Base-by-base conservation (phyloP, 1,284 basidiomycete species). In the Leccinum griseonigrum region DNA sequence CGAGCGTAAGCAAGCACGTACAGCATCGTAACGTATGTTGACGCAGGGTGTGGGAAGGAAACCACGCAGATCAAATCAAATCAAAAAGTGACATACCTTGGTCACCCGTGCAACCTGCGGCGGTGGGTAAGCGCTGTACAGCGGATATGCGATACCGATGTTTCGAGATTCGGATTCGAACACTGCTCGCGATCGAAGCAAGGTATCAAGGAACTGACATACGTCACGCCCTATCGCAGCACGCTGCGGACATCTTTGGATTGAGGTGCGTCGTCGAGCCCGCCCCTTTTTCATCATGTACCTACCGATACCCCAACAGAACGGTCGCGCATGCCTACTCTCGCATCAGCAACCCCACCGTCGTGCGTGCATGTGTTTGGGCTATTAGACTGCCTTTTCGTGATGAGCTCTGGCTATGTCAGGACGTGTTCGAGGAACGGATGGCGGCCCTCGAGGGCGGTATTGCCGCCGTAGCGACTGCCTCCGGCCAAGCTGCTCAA, bases 371-470 rank as follows among this genome's bases (percentile, higher is more conserved):
- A 50, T 13, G 0, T 10, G 6, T 0, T 50, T 28, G 11, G 11
- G 0, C 13, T 9, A 28, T 50, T 50, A 1, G 6, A 50, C 26
- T 50, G 34, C 32, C 14, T n/a, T 36, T 36, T 36, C 32, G 4
- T 54, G 13, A 48, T 2, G 9, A 4, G n/a, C 57, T 3, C 38
- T 16, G 28, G 52, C 22, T 38, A 11, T 36, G 11, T 50, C 59
- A 88, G 85, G 87, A 88, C 14, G 48, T 68, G 4, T 93, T 95
- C 66, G 93, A 95, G 75, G 84, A 90, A 67, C 85, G 93, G n/a
- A 87, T 95, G 14, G 90, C 91, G 4, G 89, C 89, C 0, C 81
- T 94, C 31, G 92, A 95, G 72, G 90, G 91, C 18, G 92, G 93
- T 56, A 79, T 81, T 6, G 92, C 88, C 0, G 92, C 92, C 22